Base-by-base conservation (phyloP, 768 basidiomycete genomes). In the Melanogaster broomeanus region DNA sequence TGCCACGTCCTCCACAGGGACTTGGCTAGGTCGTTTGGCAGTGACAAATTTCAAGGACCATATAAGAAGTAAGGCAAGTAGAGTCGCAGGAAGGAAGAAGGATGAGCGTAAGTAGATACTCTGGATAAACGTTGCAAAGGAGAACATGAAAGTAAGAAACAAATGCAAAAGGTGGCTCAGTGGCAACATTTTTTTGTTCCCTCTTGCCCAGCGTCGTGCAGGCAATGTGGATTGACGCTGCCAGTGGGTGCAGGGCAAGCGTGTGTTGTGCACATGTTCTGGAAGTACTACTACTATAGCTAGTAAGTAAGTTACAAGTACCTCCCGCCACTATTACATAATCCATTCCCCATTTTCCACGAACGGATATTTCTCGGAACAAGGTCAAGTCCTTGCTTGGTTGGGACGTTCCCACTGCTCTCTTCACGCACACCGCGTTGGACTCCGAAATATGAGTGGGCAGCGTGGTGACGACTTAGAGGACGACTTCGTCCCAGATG, bases 401-500 rank as follows among this genome's bases (percentile, higher is more conserved):
- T 4, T 13, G 4, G 12, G 31, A 10, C 31, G 15, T 48, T 57
- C 56, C 44, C 55, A 52, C 51, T 45, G 43, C 45, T 12, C 42
- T 49, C 47, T 31, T n/a, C 31, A 53, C 48, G 33, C 38, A 50
- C 45, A 53, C 50, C n/a, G 44, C 50, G 42, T 43, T 30, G 16
- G 40, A 39, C 43, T 34, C 11, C 33, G n/a, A 31, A 28, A 51
- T 46, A 64, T 66, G 58, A 69, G 63, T 61, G 61, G 52, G 40
- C 68, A 73, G 69, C 76, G 75, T 54, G 85, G 86, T 38, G 89
- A 94, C 74, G 90, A 90, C 74, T 77, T 94, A 18, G 89, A 88
- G 42, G 92, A 93, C 66, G 87, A 92, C 57, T 91, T 87, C 63
- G 74, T 87, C 45, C 78, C 78, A 28, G 85, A 93, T 55, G 85